These are phyloP conservation scores for Pythium oligandrum DNA, from an alignment of 352 stramenopile species.

Conservation along the genomic window DNA sequence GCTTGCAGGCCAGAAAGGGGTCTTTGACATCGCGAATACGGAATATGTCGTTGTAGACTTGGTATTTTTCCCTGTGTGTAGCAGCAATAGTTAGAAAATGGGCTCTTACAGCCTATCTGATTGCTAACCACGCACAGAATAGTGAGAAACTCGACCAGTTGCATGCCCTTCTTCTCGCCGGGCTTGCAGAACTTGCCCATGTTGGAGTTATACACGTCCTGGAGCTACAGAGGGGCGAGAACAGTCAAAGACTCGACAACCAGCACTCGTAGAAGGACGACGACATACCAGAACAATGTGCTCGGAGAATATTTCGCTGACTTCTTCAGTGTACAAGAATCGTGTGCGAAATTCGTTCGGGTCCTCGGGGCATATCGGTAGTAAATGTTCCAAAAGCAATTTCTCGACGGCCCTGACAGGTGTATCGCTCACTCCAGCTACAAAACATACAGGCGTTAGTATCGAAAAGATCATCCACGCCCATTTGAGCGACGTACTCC, in stretches of 20 bases:
- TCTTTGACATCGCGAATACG: slow-evolving; percentile 64
- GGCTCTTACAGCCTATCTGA: no score
- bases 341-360: slow-evolving; percentile 64
- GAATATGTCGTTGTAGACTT: slow-evolving; percentile 62
- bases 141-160: slow-evolving; percentile 56
- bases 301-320: slow-evolving; percentile 69
- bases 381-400: slow-evolving; percentile 52
- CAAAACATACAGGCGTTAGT: slow-evolving; percentile 1
- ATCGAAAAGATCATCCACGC: neutral
- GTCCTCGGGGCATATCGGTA: slow-evolving; percentile 43
- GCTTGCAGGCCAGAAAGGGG: slow-evolving; percentile 64
- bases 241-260: neutral
- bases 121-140: slow-evolving; percentile 29
- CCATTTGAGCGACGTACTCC: slow-evolving; percentile 29
- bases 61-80: slow-evolving; percentile 45
- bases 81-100: neutral
- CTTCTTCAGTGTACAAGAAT: slow-evolving; percentile 73
- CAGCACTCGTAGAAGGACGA: no score
- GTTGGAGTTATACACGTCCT: slow-evolving; percentile 70
- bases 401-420: slow-evolving; percentile 69
- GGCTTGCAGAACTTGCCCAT: slow-evolving; percentile 73
- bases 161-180: slow-evolving; percentile 75
- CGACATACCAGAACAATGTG: slow-evolving; percentile 54
- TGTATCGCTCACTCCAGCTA: slow-evolving; percentile 61
- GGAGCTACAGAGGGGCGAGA: slow-evolving; percentile 26